Evolutionary conservation across 2,329 filamentous ascomycete genomes (phyloP).

Genomic region (Oidium heveae): DNA sequence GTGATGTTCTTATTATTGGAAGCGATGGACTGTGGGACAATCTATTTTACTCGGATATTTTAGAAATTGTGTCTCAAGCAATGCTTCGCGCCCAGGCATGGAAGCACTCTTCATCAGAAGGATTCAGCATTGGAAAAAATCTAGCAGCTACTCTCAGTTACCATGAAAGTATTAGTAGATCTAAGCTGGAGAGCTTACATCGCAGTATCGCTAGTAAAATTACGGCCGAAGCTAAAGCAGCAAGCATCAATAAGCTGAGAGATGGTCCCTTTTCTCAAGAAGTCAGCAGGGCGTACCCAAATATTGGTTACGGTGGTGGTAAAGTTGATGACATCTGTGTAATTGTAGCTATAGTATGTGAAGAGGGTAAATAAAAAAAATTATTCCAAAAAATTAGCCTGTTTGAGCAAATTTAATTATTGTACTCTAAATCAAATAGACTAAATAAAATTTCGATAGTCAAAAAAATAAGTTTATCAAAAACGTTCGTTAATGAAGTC

Average conservation of each 20-base stretch:
- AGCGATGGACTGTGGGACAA: conserved; percentile 96
- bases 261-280: conserved; percentile 91
- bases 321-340: conserved; percentile 94
- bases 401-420: too few relatives aligned
- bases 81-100: conserved; percentile 59
- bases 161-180: conserved; percentile 16
- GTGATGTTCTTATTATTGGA: conserved; percentile 79
- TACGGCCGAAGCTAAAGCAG: conserved; percentile 57
- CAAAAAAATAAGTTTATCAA: too few relatives aligned
- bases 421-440: too few relatives aligned
- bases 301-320: conserved; percentile 70
- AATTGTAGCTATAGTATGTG: conserved; percentile 52
- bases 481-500: too few relatives aligned
- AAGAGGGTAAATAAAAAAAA: conserved; percentile 19
- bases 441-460: too few relatives aligned
- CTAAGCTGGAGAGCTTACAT: conserved; percentile 31
- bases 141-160: conserved; percentile 27
- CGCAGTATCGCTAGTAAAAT: conserved; percentile 57
- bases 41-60: conserved; percentile 67
- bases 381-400: too few relatives aligned
- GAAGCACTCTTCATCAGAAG: conserved; percentile 30
- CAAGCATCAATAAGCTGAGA: conserved; percentile 54
- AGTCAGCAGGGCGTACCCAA: conserved; percentile 65
- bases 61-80: conserved; percentile 49
- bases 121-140: conserved; percentile 36